These are phyloP conservation scores for Petasospora rhodanensis DNA, from an alignment of 1,139 yeast species.

Conservation along the genomic window DNA sequence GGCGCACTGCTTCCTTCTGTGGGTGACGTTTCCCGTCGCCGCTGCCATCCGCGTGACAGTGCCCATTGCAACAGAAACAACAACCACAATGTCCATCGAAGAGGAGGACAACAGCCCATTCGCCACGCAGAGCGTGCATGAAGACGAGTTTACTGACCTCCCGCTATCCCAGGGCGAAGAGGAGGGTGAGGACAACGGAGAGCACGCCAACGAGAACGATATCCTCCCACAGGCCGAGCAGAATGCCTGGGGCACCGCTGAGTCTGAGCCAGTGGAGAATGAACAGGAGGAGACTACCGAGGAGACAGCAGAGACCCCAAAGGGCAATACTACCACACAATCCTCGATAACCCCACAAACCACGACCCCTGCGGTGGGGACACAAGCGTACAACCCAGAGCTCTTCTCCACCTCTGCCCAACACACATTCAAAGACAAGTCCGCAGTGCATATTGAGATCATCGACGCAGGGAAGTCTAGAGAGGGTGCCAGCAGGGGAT, in stretches of 20 bases:
- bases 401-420: constrained; percentile 13
- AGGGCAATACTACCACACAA: background rate
- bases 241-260: too few species aligned
- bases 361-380: constrained; percentile 11
- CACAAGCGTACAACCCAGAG: constrained; percentile 23
- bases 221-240: too few species aligned
- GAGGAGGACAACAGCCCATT: constrained; percentile 55
- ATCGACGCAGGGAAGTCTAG: constrained; percentile 74
- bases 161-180: constrained; percentile 20
- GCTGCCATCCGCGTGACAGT: too few species aligned
- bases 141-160: constrained; percentile 25
- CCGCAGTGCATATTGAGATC: constrained; percentile 41
- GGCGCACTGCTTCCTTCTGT: too few species aligned
- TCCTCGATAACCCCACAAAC: too few species aligned
- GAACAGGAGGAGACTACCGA: too few species aligned
- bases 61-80: background rate
- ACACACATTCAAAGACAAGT: constrained; percentile 18
- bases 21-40: too few species aligned
- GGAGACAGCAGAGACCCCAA: background rate
- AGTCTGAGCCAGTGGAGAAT: too few species aligned
- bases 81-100: constrained; percentile 15
- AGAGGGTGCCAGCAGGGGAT: constrained; percentile 66
- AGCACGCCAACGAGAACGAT: constrained; percentile 8
- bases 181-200: too few species aligned
- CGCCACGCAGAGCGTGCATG: constrained; percentile 29